Evolutionary conservation across 768 basidiomycete species (phyloP), one percentile per base, ranked within the genome.

Genomic region (Suillus fuscotomentosus): DNA sequence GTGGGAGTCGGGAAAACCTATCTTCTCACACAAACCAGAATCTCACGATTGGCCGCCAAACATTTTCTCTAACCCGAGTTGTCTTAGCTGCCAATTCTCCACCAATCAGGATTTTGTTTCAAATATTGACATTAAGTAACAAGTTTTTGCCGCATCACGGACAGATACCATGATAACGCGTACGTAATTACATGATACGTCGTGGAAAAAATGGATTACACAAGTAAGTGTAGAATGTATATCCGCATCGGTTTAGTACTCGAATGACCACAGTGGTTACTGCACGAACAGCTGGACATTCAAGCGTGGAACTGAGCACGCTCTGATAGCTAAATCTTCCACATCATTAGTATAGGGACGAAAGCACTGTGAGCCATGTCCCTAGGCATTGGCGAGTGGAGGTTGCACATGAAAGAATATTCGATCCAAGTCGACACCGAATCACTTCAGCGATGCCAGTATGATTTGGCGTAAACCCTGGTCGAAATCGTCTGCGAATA

Each of bases 311-410:
- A 91, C 85, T 84, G 81, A 77, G 85, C 77, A 75, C 63, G 43
- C 53, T 69, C 56, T 20, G 17, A 61, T 64, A 68, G 60, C 63
- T 83, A 57, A 42, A 71, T 91, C 84, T 91, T 81, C 90, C 90
- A 91, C 88, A 65, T 75, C 80, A 80, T 88, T 81, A 86, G 89
- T 89, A 87, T 59, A 86, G 89, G 76, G 84, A 90, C 89, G 88
- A 91, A 83, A 85, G 90, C 89, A 88, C 69, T 65, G 76, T 73
- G 68, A 72, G 87, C 90, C 82, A 76, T 91, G 89, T 89, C 80
- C 84, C 90, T 84, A 89, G 90, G 89, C 89, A 83, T 79, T 75
- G 79, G 87, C 79, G 80, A 80, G 88, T 90, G 89, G 89, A 72
- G 65, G 39, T 41, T 11, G 45, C 14, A 8, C 24, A 51, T 24